Base-by-base conservation (phyloP, 805 yeast species). In the Zygoascus bituminiphila region DNA sequence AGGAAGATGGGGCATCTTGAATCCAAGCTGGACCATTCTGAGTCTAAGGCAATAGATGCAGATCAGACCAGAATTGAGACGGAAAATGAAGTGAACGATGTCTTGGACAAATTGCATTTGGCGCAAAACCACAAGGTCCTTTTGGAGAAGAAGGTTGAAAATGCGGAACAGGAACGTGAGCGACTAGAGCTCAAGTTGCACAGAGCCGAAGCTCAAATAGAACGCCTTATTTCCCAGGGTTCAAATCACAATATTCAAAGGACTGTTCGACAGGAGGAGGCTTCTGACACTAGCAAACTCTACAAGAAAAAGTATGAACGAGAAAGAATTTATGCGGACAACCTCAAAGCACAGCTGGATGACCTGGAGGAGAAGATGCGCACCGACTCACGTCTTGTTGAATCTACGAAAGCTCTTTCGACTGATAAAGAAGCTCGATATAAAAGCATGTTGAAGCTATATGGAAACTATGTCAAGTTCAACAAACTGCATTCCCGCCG, bases 1-100 rank as follows among this genome's bases (percentile, higher is more conserved):
- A 15, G 31, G 35, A 51, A 57, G 33, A 56, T 57, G 37, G 63
- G 64, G 22, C 54, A 60, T 7, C 58, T 66, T 64, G 5, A 62
- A 58, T n/a, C 51, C 47, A 23, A 42, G 43, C 19, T 24, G 31
- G n/a, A 22, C 42, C 42, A 25, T 26, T 20, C 37, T 21, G 45
- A 21, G 44, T 38, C 20, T 14, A 26, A 21, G 14, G 20, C 21
- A 23, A 17, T 23, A n/a, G 51, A 25, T 25, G 31, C 31, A 42
- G 44, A 41, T 20, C 25, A 41, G 22, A 41, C 44, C 9, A 41
- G 19, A 14, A 15, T 41, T 14, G 44, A 41, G 17, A 9, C 26
- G 12, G 44, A 41, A 20, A 24, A 26, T 5, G 44, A 41, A 19
- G 19, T 41, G 44, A 22, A 41, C 9, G 20, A 15, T 5, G 15